Conservation (phyloP, 2,329 filamentous ascomycete genomes). For the Emmonsiellopsis sp. region DNA sequence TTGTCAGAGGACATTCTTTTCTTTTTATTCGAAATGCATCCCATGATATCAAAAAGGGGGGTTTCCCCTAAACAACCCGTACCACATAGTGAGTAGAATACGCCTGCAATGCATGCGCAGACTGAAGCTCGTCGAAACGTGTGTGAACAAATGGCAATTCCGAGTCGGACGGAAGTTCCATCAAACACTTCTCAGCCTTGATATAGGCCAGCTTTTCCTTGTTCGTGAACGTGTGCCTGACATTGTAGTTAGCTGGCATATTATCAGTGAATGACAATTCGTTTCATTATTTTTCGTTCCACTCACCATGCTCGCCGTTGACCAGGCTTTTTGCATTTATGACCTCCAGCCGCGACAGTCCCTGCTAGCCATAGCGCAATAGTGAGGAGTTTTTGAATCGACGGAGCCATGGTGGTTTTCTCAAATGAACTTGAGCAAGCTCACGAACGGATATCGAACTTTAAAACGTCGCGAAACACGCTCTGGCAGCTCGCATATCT, state of each 20-base stretch:
- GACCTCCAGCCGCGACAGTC: not conserved
- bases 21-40: no score
- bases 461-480: no score
- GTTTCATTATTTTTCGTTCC: not conserved
- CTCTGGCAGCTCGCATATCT: no score
- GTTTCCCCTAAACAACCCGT: not conserved
- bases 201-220: slow-evolving; percentile 1
- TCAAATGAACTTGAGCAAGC: no score
- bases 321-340: not conserved
- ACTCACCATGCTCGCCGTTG: not conserved
- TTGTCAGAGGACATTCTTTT: not conserved
- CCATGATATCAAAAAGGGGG: not conserved
- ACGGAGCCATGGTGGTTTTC: not conserved
- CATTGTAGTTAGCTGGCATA: not conserved
- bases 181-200: slow-evolving; percentile 1
- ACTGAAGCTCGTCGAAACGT: slow-evolving; percentile 2
- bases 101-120: not conserved
- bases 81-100: not conserved
- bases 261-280: not conserved
- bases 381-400: not conserved
- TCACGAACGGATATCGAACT: no score
- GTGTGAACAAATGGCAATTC: not conserved
- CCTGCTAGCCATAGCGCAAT: not conserved
- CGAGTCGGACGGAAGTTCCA: not conserved
- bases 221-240: not conserved